Evolutionary conservation across 495 filamentous ascomycete genomes (phyloP), one percentile per base, ranked within the genome.

Genomic region (Penicillium cosmopolitanum): DNA sequence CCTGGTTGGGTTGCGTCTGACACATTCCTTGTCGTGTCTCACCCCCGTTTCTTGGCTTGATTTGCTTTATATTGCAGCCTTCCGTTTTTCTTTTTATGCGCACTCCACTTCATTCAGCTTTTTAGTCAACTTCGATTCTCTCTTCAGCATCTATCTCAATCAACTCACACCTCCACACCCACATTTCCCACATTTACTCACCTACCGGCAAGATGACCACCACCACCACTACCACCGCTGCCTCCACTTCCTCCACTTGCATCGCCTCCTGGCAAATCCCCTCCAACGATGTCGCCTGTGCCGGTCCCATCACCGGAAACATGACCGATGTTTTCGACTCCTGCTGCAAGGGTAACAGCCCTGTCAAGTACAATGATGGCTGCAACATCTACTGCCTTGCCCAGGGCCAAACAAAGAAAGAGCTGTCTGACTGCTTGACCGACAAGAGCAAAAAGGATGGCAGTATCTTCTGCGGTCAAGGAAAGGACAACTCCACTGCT

Each of bases 371-470:
- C 72, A 67, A 76, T 50, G 63, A 74, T 69, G 73, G 71, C 63
- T 84, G 81, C 70, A 75, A 72, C 23, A 62, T 79, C 50, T 84
- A 82, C 74, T 84, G 81, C 58, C 76, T 80, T 11, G 80, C 80
- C 3, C 69, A 73, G 43, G 77, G 66, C 12, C 80, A 84, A 54
- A 70, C 57, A 31, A 65, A 79, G 58, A 42, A 52, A 9, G 53
- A 70, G 3, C 68, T 84, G 35, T 61, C 55, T 12, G 21, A 60
- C 18, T 84, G 81, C 53, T 53, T 81, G 15, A 63, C 57, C 44
- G 58, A 58, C 28, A 65, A 76, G 47, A 73, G 75, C 42, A 71
- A 66, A 19, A 57, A 60, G 8, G 62, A 70, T 51, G 52, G 53
- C 15, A 46, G 72, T 11, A 54, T 79, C 56, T 82, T 78, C 62